Evolutionary conservation across 257 asterid species (phyloP).

Genomic region (Solanum chiquidenum): DNA sequence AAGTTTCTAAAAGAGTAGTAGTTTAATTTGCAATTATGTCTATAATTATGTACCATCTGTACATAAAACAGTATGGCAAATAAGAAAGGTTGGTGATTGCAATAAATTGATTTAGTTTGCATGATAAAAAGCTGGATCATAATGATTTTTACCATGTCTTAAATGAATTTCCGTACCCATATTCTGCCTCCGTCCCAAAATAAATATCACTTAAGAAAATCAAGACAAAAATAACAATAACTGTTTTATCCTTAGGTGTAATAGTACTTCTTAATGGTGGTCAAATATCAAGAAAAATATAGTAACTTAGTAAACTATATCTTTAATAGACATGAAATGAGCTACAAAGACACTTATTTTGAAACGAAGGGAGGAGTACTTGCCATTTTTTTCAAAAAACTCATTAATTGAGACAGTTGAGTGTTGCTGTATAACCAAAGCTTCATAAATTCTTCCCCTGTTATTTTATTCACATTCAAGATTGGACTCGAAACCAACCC

Average conservation of each 20-base stretch:
- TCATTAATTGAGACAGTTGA: constrained; percentile 27
- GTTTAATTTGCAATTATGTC: neutral
- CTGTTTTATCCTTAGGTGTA: neutral
- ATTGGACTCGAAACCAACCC: neutral
- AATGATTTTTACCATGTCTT: neutral
- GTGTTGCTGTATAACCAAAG: constrained; percentile 4
- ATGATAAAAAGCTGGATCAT: neutral
- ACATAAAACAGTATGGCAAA: neutral
- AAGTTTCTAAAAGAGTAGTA: neutral
- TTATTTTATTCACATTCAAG: neutral
- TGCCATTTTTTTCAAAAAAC: neutral
- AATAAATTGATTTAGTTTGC: too few relatives aligned
- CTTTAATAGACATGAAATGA: neutral
- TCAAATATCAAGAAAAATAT: too few relatives aligned
- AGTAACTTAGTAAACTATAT: too few relatives aligned
- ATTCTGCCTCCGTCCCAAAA: neutral
- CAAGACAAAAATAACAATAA: too few relatives aligned
- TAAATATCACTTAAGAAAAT: too few relatives aligned
- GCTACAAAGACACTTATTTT: neutral
- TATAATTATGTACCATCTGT: neutral
- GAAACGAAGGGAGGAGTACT: neutral
- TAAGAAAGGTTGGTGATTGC: neutral
- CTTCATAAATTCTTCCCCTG: neutral
- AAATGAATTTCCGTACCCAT: constrained; percentile 11
- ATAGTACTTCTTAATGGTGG: too few relatives aligned